Percentiles rank a stretch among this genome's conserved stretches.
Conservation (phyloP, 2,329 filamentous ascomycete genomes). For the Xylariales sp. region DNA sequence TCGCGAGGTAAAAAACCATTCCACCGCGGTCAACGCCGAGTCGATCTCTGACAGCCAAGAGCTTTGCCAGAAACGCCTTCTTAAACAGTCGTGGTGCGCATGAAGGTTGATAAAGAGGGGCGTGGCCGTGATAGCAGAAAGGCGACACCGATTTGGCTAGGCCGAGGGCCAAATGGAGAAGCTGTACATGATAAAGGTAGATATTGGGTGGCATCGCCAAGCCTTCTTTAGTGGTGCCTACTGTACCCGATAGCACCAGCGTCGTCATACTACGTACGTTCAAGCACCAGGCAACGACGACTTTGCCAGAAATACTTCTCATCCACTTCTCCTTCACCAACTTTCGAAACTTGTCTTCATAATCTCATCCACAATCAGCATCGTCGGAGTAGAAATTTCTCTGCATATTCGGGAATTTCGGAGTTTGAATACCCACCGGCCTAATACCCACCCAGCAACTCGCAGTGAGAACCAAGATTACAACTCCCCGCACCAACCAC, state of each 20-base stretch:
- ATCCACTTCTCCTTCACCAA: not conserved
- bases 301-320: constrained; percentile 5
- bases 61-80: constrained; percentile 20
- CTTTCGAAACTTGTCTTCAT: not conserved
- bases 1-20: not conserved
- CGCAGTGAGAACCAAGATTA: not conserved
- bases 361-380: constrained; percentile 1
- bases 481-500: constrained; percentile 21
- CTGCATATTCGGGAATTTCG: not conserved
- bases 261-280: constrained; percentile 27
- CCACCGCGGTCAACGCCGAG: not conserved
- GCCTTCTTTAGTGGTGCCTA: constrained; percentile 31
- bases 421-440: not conserved
- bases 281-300: constrained; percentile 12
- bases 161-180: constrained; percentile 30
- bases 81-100: constrained; percentile 29
- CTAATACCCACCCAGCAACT: not conserved
- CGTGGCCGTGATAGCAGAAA: constrained; percentile 16
- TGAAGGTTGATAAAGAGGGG: constrained; percentile 10
- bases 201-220: constrained; percentile 34
- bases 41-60: constrained; percentile 28
- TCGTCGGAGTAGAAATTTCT: not conserved
- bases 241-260: constrained; percentile 16
- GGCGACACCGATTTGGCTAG: constrained; percentile 9
- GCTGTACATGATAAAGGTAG: constrained; percentile 22